Percentiles rank a stretch among this genome's conserved stretches.
These are phyloP conservation scores for Diaporthe capsici DNA, from an alignment of 2,329 filamentous ascomycete species.

Conservation along the genomic window DNA sequence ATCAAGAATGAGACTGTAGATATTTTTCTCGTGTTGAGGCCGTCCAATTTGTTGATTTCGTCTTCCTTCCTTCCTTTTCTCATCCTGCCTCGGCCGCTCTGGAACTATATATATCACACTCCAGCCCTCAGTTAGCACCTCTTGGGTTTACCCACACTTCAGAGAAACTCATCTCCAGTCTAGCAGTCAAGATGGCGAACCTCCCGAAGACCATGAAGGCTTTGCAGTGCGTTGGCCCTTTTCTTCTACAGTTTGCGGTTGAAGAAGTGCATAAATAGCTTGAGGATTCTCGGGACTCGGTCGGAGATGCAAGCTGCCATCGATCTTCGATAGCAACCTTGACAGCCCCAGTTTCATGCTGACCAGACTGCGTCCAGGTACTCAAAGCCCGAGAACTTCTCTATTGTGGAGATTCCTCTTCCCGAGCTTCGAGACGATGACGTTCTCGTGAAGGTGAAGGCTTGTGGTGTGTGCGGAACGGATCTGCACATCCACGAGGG, in stretches of 20 bases:
- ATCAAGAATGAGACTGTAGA: slow-evolving; percentile 18
- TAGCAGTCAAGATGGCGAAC: slow-evolving; percentile 49
- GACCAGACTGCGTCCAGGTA: slow-evolving; percentile 39
- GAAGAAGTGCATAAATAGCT: not conserved
- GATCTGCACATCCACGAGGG: slow-evolving; percentile 75
- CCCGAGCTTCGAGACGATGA: slow-evolving; percentile 72
- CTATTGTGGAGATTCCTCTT: slow-evolving; percentile 73
- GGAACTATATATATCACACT: not conserved
- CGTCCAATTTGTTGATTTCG: slow-evolving; percentile 17
- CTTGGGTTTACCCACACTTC: not conserved
- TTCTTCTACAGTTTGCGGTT: not conserved
- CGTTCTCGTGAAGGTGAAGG: slow-evolving; percentile 77
- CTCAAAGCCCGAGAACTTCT: slow-evolving; percentile 62
- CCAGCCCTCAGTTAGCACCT: not conserved
- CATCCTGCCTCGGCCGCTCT: not conserved
- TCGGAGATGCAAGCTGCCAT: not conserved
- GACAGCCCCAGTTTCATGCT: not conserved
- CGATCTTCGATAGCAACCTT: not conserved
- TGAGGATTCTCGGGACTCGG: not conserved
- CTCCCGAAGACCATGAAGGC: slow-evolving; percentile 55
- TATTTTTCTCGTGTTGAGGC: slow-evolving; percentile 8
- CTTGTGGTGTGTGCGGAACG: slow-evolving; percentile 73
- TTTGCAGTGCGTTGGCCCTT: slow-evolving; percentile 41
- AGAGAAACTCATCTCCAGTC: not conserved
- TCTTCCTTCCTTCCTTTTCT: not conserved